These are phyloP conservation scores for Nigrospora oryzae DNA, from an alignment of 2,329 filamentous ascomycete species.

Conservation along the genomic window DNA sequence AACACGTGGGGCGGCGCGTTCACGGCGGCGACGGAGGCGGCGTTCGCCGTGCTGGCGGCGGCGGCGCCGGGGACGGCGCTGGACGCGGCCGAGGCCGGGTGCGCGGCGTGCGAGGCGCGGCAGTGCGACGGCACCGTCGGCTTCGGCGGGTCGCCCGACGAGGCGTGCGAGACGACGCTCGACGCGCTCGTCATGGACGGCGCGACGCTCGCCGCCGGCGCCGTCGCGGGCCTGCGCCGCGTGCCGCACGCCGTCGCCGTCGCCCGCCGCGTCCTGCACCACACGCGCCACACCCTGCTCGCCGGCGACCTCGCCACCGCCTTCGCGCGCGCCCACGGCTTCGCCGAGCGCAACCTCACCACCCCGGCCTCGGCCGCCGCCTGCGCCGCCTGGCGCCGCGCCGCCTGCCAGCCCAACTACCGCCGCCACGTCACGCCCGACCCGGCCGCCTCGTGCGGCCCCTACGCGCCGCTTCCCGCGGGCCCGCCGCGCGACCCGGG, in stretches of 20 bases:
- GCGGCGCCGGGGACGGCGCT: constrained; percentile 24
- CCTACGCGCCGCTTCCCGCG: constrained; percentile 29
- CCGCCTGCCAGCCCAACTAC: constrained; percentile 41
- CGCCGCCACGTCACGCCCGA: constrained; percentile 36
- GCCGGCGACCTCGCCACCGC: constrained; percentile 43
- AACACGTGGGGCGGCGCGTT: constrained; percentile 2
- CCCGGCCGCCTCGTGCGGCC: constrained; percentile 32
- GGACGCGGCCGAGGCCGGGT: constrained; percentile 43
- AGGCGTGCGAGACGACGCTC: constrained; percentile 48
- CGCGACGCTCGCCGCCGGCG: constrained; percentile 40
- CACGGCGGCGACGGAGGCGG: constrained; percentile 1
- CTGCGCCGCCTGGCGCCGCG: constrained; percentile 34
- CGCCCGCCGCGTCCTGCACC: constrained; percentile 39
- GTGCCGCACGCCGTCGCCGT: constrained; percentile 39
- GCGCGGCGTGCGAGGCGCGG: constrained; percentile 38
- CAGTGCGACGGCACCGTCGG: constrained; percentile 48
- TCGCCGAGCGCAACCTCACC: constrained; percentile 31
- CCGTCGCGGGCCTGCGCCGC: constrained; percentile 41
- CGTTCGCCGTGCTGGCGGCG: neutral
- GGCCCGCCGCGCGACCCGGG: constrained; percentile 7
- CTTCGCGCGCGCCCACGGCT: constrained; percentile 45
- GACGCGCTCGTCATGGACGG: constrained; percentile 54
- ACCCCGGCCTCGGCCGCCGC: constrained; percentile 28
- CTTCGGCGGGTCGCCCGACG: constrained; percentile 45
- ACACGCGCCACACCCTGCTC: constrained; percentile 42